A percentile compares a stretch with the other conserved stretches of the same genome.
Evolutionary conservation across 257 asterid genomes (phyloP).

Genomic region (Thymus mandschuricus): DNA sequence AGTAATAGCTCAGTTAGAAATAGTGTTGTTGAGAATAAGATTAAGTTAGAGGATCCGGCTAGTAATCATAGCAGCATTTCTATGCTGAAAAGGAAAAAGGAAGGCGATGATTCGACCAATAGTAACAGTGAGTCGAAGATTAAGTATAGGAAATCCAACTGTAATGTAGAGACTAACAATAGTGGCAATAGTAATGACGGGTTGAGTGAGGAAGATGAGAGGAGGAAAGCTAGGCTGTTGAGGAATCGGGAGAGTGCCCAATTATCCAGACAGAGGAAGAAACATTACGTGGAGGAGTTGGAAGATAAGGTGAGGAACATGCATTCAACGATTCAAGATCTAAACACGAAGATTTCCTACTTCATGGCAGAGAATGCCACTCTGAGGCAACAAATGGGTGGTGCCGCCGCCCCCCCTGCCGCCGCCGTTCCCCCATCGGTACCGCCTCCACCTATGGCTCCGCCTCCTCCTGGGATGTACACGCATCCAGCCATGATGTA

Average conservation of each 20-base stretch:
- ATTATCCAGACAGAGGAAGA: conserved; percentile 90
- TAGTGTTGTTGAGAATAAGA: conserved; percentile 58
- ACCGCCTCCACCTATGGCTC: conserved; percentile 53
- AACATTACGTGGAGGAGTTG: conserved; percentile 92
- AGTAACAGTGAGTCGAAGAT: conserved; percentile 42
- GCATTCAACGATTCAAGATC: conserved; percentile 93
- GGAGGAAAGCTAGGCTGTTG: conserved; percentile 78
- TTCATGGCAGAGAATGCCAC: conserved; percentile 83
- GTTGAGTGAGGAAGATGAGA: conserved; percentile 75
- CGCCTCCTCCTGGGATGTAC: conserved; percentile 77
- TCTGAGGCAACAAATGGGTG: conserved; percentile 72
- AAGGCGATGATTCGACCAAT: conserved; percentile 44
- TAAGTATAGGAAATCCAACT: conserved; percentile 57
- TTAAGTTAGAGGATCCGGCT: conserved; percentile 55
- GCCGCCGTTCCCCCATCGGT: conserved; percentile 21
- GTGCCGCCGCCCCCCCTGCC: conserved; percentile 32
- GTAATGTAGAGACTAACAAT: conserved; percentile 34
- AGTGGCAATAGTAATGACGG: conserved; percentile 35
- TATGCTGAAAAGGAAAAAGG: conserved; percentile 71
- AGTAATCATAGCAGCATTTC: conserved; percentile 34
- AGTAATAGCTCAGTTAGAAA: conserved; percentile 44
- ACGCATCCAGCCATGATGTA: conserved; percentile 77
- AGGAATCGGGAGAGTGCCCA: conserved; percentile 99
- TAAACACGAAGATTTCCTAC: conserved; percentile 75
- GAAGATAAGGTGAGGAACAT: conserved; percentile 88